These are phyloP conservation scores for Coemansia sp. DNA, from an alignment of 192 early-diverging fungal genomes.

Conservation along the genomic window DNA sequence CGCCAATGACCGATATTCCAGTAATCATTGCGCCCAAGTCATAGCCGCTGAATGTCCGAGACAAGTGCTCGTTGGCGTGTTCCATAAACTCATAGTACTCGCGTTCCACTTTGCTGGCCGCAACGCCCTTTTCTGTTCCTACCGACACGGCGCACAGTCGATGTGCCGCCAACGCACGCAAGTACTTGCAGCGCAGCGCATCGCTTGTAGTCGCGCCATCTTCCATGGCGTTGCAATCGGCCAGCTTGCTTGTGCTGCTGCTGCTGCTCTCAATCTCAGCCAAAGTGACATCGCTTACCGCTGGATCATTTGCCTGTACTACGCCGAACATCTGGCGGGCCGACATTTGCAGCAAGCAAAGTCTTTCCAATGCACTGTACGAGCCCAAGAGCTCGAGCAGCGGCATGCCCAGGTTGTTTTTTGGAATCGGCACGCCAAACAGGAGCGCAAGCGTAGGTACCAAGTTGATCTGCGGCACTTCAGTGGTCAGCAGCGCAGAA, in stretches of 20 bases:
- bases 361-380: slow-evolving; percentile 17
- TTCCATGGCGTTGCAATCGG: neutral
- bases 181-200: slow-evolving; percentile 31
- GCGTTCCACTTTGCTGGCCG: slow-evolving; percentile 2
- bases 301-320: slow-evolving; percentile 26
- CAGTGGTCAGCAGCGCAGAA: slow-evolving; percentile 16
- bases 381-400: slow-evolving; percentile 34
- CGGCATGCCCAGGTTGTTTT: slow-evolving; percentile 48
- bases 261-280: neutral
- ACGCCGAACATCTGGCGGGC: slow-evolving; percentile 58
- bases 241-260: too few relatives aligned
- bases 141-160: neutral
- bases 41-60: slow-evolving; percentile 41
- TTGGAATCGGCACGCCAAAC: slow-evolving; percentile 52
- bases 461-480: slow-evolving; percentile 46
- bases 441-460: slow-evolving; percentile 50
- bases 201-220: neutral
- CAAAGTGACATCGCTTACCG: neutral
- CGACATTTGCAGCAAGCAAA: slow-evolving; percentile 58
- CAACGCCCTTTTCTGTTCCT: too few relatives aligned
- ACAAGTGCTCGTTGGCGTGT: slow-evolving; percentile 31
- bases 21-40: slow-evolving; percentile 34
- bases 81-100: slow-evolving; percentile 39
- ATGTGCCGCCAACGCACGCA: slow-evolving; percentile 21
- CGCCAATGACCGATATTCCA: slow-evolving; percentile 27